Conservation (phyloP, 1,284 basidiomycete species). For the Phellopilus nigrolimitatus region DNA sequence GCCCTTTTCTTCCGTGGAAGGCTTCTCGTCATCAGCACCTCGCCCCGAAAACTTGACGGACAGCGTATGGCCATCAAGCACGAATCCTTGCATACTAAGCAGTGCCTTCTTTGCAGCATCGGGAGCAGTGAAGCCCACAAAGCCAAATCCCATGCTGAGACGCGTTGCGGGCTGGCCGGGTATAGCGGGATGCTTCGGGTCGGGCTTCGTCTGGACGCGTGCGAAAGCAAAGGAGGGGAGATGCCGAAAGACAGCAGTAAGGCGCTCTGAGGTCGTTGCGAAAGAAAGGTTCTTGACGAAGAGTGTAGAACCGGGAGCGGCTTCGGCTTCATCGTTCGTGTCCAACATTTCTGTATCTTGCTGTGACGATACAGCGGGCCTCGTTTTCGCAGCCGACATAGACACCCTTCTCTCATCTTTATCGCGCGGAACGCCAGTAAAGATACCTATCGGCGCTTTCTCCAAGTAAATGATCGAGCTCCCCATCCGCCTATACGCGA, state of each 20-base stretch:
- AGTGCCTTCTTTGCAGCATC: conserved; percentile 77
- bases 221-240: conserved; percentile 85
- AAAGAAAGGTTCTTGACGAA: conserved; percentile 96
- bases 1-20: conserved; percentile 28
- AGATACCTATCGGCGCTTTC: conserved; percentile 85
- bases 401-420: conserved; percentile 19
- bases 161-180: conserved; percentile 42
- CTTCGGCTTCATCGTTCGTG: conserved; percentile 39
- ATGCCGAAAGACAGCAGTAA: conserved; percentile 69
- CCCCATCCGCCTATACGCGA: conserved; percentile 86
- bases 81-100: conserved; percentile 75
- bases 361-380: conserved; percentile 43
- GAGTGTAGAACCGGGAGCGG: conserved; percentile 76
- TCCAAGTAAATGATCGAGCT: conserved; percentile 92
- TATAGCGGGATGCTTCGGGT: conserved; percentile 65
- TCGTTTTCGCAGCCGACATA: conserved; percentile 29
- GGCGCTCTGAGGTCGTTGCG: conserved; percentile 75
- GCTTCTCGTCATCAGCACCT: conserved; percentile 61
- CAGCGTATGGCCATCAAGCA: conserved; percentile 85
- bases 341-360: conserved; percentile 28
- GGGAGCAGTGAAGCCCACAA: conserved; percentile 82
- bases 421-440: conserved; percentile 36
- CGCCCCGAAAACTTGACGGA: conserved; percentile 86
- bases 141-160: conserved; percentile 94
- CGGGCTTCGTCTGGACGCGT: conserved; percentile 87